Percentiles rank a stretch among this genome's conserved stretches.
Conservation (phyloP, 495 filamentous ascomycete genomes). For the Penicillium crystallinum region DNA sequence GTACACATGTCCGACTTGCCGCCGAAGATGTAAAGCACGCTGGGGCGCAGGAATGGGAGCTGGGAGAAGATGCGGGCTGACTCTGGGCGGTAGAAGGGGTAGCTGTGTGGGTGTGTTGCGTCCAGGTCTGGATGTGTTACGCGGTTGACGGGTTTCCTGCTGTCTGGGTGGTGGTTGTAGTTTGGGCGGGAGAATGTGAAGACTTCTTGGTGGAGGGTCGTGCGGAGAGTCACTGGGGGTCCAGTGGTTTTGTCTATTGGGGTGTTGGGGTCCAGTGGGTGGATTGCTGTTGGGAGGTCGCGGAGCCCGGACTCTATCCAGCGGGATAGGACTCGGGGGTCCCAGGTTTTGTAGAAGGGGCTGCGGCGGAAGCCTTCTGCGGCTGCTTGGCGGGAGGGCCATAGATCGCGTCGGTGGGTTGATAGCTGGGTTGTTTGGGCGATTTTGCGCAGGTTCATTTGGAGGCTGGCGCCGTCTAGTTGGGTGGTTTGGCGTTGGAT, state of each 20-base stretch:
- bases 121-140: slow-evolving; percentile 46
- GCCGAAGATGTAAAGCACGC: slow-evolving; percentile 80
- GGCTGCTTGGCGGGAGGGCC: slow-evolving; percentile 61
- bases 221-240: slow-evolving; percentile 52
- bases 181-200: slow-evolving; percentile 56
- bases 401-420: slow-evolving; percentile 63
- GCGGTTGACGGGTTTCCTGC: slow-evolving; percentile 34
- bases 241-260: slow-evolving; percentile 25
- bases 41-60: slow-evolving; percentile 67
- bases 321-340: slow-evolving; percentile 61
- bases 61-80: slow-evolving; percentile 54
- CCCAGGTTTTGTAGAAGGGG: slow-evolving; percentile 71
- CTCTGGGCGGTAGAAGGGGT: slow-evolving; percentile 76
- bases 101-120: slow-evolving; percentile 29
- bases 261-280: slow-evolving; percentile 37
- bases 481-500: slow-evolving; percentile 52
- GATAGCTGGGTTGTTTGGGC: slow-evolving; percentile 48
- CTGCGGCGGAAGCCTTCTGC: slow-evolving; percentile 52
- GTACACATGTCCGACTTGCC: slow-evolving; percentile 56
- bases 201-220: slow-evolving; percentile 57
- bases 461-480: slow-evolving; percentile 25
- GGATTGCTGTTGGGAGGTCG: slow-evolving; percentile 53
- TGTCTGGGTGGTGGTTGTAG: slow-evolving; percentile 35
- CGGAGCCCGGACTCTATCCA: slow-evolving; percentile 65
- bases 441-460: slow-evolving; percentile 22